phyloP scores from a whole-genome alignment of 257 asterid genomes.

The Solanum habrochaites region DNA sequence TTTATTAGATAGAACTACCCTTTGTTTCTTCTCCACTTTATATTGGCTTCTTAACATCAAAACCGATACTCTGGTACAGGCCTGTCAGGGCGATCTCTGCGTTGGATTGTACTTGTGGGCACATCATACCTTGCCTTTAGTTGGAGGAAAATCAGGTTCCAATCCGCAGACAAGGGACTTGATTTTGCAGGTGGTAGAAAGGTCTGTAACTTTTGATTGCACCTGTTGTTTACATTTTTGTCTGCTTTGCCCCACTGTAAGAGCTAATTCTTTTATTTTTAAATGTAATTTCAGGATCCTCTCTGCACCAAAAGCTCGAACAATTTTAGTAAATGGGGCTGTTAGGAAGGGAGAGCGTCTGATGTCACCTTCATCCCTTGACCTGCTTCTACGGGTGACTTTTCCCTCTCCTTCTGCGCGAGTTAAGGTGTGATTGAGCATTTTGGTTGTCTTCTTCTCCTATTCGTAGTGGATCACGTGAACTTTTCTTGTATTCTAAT shows the following conservation, averaged over 20 bases:
- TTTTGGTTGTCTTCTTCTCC: not conserved
- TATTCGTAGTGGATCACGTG: not conserved
- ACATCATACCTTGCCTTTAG: constrained; percentile 52
- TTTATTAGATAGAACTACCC: not conserved
- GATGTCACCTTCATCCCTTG: constrained; percentile 65
- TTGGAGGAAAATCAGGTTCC: constrained; percentile 68
- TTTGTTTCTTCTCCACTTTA: not conserved
- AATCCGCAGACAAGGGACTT: constrained; percentile 67
- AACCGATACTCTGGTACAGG: constrained; percentile 22
- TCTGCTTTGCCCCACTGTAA: not conserved
- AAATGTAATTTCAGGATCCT: constrained; percentile 37
- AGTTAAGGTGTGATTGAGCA: constrained; percentile 38
- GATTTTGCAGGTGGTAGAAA: constrained; percentile 74
- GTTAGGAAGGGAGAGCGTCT: constrained; percentile 73
- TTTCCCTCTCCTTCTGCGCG: constrained; percentile 63
- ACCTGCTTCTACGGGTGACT: constrained; percentile 42
- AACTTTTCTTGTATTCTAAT: not conserved
- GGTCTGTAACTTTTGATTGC: constrained; percentile 21
- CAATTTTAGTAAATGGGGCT: constrained; percentile 48
- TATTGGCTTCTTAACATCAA: constrained; percentile 4
- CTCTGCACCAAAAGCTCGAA: constrained; percentile 64
- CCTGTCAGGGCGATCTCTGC: constrained; percentile 65
- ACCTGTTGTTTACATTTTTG: not conserved
- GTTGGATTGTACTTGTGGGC: constrained; percentile 73
- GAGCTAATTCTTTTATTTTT: not conserved